Conservation (phyloP, 1,139 yeast species). For the Candida sp. region DNA sequence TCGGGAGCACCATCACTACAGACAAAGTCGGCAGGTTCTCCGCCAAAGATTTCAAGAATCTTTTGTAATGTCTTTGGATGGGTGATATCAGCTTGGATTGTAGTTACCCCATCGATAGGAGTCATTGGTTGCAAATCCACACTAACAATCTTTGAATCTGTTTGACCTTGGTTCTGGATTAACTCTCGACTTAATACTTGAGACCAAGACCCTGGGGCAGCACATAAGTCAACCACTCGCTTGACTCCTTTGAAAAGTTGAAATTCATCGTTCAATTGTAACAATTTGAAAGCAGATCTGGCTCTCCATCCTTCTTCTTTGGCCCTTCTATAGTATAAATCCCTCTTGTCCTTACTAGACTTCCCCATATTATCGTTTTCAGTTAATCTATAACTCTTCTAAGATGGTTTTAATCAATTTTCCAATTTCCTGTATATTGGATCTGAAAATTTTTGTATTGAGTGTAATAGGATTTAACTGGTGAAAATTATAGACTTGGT, state of each 20-base stretch:
- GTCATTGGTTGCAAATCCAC: slow-evolving; percentile 98
- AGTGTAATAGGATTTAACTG: neutral
- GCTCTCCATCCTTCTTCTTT: slow-evolving; percentile 99
- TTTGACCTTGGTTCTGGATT: slow-evolving; percentile 32
- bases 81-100: slow-evolving; percentile 94
- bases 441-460: neutral
- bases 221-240: slow-evolving; percentile 94
- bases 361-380: slow-evolving; percentile 65
- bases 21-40: slow-evolving; percentile 91
- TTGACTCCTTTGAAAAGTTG: slow-evolving; percentile 69
- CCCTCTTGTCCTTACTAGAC: slow-evolving; percentile 93
- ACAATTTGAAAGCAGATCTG: slow-evolving; percentile 87
- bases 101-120: slow-evolving; percentile 83
- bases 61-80: slow-evolving; percentile 82
- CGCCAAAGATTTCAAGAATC: slow-evolving; percentile 80
- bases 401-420: neutral
- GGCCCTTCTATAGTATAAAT: slow-evolving; percentile 84
- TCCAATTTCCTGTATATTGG: neutral
- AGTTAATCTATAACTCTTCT: no score
- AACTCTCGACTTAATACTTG: slow-evolving; percentile 84
- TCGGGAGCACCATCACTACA: slow-evolving; percentile 99
- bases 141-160: slow-evolving; percentile 75
- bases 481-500: neutral
- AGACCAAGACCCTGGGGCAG: slow-evolving; percentile 99
- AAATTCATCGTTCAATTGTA: slow-evolving; percentile 88